Base-by-base conservation (phyloP, 352 stramenopile species). In the Phytophthora rubi region DNA sequence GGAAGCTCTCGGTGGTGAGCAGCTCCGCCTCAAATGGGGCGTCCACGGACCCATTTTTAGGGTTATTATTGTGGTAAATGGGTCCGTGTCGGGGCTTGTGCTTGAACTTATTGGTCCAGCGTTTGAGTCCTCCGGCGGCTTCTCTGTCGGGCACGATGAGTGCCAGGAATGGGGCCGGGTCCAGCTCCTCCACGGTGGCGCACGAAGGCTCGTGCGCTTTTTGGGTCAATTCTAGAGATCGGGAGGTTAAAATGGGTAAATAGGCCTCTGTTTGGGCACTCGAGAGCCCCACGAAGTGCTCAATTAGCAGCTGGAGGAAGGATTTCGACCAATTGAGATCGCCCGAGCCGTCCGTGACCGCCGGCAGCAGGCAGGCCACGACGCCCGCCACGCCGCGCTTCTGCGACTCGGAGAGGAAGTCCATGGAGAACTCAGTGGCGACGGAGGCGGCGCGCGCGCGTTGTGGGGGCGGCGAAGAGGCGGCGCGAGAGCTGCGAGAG, bases 361-460 rank as follows among this genome's bases (percentile, higher is more conserved):
- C 68, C 1, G 82, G 80, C 6, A 96, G 70, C 26, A 93, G 68
- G 65, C 87, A 94, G 18, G 85, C 88, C 16, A 78, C 85, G 45
- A 94, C 73, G 3, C 85, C 87, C 4, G 75, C 81, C 47, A 96
- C 71, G 6, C 85, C 86, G 32, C 88, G 82, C 73, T 92, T 91
- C 62, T 94, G 86, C 42, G 71, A 32, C 18, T 79, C 62, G 12
- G 70, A 80, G 4, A 94, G 83, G 35, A 64, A 71, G 8, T 83
- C 74, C 52, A 74, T 76, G 10, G 64, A 28, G 52, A 65, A 68
- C 55, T 80, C 68, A 0, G 57, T 33, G 6, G 66, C 62, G 4
- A 72, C 48, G 2, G 39, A 47, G 10, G 6, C 39, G 13, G 13
- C 39, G 39, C 39, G 39, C 13, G 39, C 39, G 39, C 39, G 39